phyloP scores from a whole-genome alignment of 345 rosid species.

The Dovyalis caffra region DNA sequence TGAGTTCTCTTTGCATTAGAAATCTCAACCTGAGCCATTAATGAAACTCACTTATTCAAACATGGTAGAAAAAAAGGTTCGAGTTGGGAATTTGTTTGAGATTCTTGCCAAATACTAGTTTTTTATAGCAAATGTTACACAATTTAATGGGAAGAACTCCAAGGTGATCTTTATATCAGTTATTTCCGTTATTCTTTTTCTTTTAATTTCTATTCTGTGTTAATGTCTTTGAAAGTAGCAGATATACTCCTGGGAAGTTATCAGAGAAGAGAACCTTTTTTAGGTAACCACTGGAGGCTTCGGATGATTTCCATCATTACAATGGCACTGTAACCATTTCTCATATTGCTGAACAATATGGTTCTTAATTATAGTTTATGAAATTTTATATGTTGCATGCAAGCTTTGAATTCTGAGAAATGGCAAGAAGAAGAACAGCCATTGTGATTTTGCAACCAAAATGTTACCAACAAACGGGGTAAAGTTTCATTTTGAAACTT shows the following conservation, averaged over 20 bases:
- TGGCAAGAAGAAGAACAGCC: too few relatives aligned
- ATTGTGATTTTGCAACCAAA: too few relatives aligned
- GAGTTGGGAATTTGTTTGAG: background rate
- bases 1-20: background rate
- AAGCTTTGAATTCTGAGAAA: too few relatives aligned
- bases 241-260: background rate
- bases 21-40: background rate
- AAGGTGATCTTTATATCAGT: conserved; percentile 6
- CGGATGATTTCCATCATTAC: background rate
- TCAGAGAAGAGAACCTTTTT: background rate
- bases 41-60: background rate
- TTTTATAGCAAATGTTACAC: conserved; percentile 1
- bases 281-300: background rate
- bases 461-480: too few relatives aligned
- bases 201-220: background rate
- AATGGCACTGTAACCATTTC: too few relatives aligned
- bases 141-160: background rate
- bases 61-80: background rate
- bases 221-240: background rate
- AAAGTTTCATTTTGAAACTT: too few relatives aligned
- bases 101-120: background rate
- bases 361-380: too few relatives aligned
- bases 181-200: background rate
- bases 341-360: too few relatives aligned
- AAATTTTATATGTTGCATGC: too few relatives aligned